These are phyloP conservation scores for Barnettozyma sucrosica DNA, from an alignment of 805 yeast species.

Conservation along the genomic window DNA sequence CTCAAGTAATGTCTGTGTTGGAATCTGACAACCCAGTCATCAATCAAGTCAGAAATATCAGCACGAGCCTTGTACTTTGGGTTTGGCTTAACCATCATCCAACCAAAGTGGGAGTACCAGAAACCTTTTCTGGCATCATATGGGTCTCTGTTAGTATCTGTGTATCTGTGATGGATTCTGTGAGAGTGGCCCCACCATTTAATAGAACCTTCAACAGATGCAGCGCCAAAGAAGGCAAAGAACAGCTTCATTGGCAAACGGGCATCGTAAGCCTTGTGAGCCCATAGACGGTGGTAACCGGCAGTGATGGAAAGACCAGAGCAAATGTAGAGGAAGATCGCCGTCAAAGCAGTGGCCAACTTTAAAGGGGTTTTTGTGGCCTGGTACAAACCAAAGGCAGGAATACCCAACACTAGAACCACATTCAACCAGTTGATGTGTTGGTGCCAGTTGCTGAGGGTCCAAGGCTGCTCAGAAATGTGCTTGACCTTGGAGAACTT, in stretches of 20 bases:
- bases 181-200: slow-evolving; percentile 90
- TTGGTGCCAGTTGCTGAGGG: slow-evolving; percentile 60
- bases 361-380: slow-evolving; percentile 44
- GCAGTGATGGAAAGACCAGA: slow-evolving; percentile 78
- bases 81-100: slow-evolving; percentile 79
- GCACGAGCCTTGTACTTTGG: slow-evolving; percentile 66
- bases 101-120: slow-evolving; percentile 81
- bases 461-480: slow-evolving; percentile 78
- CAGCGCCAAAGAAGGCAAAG: slow-evolving; percentile 75
- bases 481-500: slow-evolving; percentile 41
- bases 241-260: slow-evolving; percentile 53
- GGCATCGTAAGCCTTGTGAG: slow-evolving; percentile 70
- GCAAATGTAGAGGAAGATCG: slow-evolving; percentile 46
- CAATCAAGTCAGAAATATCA: slow-evolving; percentile 62
- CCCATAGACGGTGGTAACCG: slow-evolving; percentile 77
- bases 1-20: slow-evolving; percentile 74
- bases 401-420: slow-evolving; percentile 56
- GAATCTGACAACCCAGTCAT: slow-evolving; percentile 73
- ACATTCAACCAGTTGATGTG: slow-evolving; percentile 78
- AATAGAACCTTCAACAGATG: slow-evolving; percentile 78
- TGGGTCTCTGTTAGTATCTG: slow-evolving; percentile 79
- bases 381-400: slow-evolving; percentile 44
- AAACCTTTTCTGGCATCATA: slow-evolving; percentile 81
- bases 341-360: slow-evolving; percentile 18
- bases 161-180: slow-evolving; percentile 81